Evolutionary conservation across 306 rosid genomes (phyloP).

Genomic region (Cucumis cinereus): DNA sequence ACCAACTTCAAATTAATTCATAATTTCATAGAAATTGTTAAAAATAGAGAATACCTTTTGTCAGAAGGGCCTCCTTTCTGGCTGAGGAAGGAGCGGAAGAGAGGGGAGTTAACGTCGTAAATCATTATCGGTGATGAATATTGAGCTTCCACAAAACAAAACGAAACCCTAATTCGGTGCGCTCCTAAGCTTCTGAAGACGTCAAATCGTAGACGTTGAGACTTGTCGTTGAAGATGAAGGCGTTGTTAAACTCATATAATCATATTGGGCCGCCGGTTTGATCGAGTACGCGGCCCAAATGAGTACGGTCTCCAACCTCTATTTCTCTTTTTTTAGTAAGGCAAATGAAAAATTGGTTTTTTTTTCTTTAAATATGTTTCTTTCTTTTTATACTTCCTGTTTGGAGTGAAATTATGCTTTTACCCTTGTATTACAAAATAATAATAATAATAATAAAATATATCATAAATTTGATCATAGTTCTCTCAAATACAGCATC

Average conservation of each 20-base stretch:
- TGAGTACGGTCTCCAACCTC: not conserved
- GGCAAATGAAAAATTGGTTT: too few relatives aligned
- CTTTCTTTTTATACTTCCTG: too few relatives aligned
- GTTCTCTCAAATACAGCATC: too few relatives aligned
- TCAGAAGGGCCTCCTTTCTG: slow-evolving; percentile 96
- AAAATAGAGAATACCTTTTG: slow-evolving; percentile 39
- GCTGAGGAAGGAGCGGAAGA: slow-evolving; percentile 97
- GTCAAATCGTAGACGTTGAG: not conserved
- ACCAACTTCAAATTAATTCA: too few relatives aligned
- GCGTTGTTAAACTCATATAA: not conserved
- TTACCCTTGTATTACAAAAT: too few relatives aligned
- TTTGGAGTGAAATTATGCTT: too few relatives aligned
- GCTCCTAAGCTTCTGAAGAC: not conserved
- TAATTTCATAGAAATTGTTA: not conserved
- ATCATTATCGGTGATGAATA: slow-evolving; percentile 37
- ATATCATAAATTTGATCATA: too few relatives aligned
- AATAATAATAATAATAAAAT: too few relatives aligned
- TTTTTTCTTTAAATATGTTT: too few relatives aligned
- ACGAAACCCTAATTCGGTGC: slow-evolving; percentile 32
- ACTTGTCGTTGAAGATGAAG: too few relatives aligned
- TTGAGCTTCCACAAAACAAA: not conserved
- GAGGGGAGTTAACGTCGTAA: slow-evolving; percentile 93
- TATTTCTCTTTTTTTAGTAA: not conserved
- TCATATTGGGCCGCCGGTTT: not conserved
- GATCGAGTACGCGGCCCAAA: not conserved